Evolutionary conservation across 305 asterid genomes (phyloP).

Genomic region (Rubia tinctorum): DNA sequence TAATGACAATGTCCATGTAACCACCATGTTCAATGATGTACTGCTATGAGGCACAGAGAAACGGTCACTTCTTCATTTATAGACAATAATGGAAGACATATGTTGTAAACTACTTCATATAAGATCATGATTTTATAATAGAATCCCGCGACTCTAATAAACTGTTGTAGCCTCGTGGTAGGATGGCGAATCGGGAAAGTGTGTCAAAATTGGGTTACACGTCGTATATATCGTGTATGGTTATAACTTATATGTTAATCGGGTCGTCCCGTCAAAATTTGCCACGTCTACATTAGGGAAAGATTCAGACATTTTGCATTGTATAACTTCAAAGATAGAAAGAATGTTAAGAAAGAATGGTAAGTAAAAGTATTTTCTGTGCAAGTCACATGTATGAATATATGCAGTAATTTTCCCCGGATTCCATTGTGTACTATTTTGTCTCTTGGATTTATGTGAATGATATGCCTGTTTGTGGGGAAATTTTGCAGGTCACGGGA

Average conservation of each 20-base stretch:
- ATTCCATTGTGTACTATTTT: conserved; percentile 2
- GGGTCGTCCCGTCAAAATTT: background rate
- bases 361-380: background rate
- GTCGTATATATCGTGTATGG: no score
- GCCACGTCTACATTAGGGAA: background rate
- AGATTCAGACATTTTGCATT: background rate
- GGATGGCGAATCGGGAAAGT: background rate
- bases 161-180: background rate
- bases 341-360: background rate
- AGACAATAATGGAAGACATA: background rate
- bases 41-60: background rate
- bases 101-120: background rate
- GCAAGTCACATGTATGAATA: background rate
- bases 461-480: conserved; percentile 31
- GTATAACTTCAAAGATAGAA: background rate
- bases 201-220: background rate
- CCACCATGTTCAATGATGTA: conserved; percentile 1
- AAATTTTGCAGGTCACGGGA: conserved; percentile 82
- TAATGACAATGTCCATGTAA: background rate
- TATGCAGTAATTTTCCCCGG: conserved; percentile 21
- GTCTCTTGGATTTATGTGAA: conserved; percentile 24
- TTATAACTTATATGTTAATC: no score
- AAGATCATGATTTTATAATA: no score
- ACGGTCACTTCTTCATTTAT: background rate
- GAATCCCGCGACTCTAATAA: no score